Conservation (phyloP, 441 rosid genomes). For the Erodium moschatum region DNA sequence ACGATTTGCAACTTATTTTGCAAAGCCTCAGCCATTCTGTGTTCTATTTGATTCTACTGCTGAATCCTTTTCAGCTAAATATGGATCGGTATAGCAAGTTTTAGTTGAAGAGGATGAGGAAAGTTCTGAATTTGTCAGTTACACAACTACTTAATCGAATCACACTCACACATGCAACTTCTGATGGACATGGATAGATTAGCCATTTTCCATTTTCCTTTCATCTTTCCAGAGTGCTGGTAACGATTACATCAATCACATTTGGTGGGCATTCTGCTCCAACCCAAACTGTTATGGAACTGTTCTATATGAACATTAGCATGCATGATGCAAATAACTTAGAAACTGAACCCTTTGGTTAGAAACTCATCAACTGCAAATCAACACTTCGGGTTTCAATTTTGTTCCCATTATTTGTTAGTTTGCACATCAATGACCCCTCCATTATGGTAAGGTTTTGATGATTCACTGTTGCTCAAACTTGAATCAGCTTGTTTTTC, state of each 20-base stretch:
- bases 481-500: too few relatives aligned
- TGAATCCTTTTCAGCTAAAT: neutral
- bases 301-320: neutral
- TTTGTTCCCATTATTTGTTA: too few relatives aligned
- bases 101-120: neutral
- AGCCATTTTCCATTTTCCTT: neutral
- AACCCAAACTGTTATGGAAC: neutral
- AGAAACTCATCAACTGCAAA: neutral
- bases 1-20: neutral
- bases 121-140: neutral
- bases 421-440: neutral
- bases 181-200: neutral
- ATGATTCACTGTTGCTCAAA: neutral
- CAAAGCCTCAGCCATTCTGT: neutral
- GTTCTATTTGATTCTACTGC: neutral
- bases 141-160: neutral
- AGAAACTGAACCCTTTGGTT: neutral
- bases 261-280: neutral
- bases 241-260: neutral
- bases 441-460: too few relatives aligned
- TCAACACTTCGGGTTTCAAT: neutral
- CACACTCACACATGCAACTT: neutral
- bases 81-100: too few relatives aligned
- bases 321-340: neutral
- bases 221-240: neutral